These are phyloP conservation scores for Maudiozyma humilis DNA, from an alignment of 1,139 yeast genomes.

Conservation along the genomic window DNA sequence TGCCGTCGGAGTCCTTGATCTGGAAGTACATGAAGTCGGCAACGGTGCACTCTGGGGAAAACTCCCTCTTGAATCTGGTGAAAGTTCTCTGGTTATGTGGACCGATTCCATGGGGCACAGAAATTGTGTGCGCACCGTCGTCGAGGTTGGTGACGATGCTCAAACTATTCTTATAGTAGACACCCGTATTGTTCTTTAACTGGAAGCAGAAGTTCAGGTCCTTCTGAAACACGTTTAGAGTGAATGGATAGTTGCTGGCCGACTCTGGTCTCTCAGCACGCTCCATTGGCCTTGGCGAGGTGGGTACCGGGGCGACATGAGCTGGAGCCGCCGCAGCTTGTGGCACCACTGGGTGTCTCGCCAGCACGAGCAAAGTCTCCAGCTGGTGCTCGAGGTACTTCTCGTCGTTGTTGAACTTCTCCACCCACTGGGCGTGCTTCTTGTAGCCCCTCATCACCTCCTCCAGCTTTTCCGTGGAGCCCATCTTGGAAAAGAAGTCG, in stretches of 20 bases:
- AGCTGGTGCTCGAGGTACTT: constrained; percentile 8
- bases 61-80: constrained; percentile 5
- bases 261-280: background rate
- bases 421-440: constrained; percentile 13
- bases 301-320: background rate
- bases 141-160: background rate
- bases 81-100: constrained; percentile 6
- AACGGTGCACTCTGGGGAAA: constrained; percentile 1
- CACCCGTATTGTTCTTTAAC: constrained; percentile 5
- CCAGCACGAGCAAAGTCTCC: constrained; percentile 5
- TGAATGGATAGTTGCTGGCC: constrained; percentile 1
- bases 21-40: constrained; percentile 5
- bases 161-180: constrained; percentile 2
- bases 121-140: background rate
- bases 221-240: constrained; percentile 3
- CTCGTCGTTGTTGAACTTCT: constrained; percentile 13
- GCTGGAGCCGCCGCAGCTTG: constrained; percentile 1
- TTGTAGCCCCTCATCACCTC: constrained; percentile 9
- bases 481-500: constrained; percentile 7
- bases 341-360: background rate
- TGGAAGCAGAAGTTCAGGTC: constrained; percentile 13
- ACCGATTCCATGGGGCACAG: constrained; percentile 7
- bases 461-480: constrained; percentile 10
- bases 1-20: background rate
- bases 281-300: background rate